These are phyloP conservation scores for Grammothele lineata DNA, from an alignment of 768 basidiomycete species.

Conservation along the genomic window DNA sequence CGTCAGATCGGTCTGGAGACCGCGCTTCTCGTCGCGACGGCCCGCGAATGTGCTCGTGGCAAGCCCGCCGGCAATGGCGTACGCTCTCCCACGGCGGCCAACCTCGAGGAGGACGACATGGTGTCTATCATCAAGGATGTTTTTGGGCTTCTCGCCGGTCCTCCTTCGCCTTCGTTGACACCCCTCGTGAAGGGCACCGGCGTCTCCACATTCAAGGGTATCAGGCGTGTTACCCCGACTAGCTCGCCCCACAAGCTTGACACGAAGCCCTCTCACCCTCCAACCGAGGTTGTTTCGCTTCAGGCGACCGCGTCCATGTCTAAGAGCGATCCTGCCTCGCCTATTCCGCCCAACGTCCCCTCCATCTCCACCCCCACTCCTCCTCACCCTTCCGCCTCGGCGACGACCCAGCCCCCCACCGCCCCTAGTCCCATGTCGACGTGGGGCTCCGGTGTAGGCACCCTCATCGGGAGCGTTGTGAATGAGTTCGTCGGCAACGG, in stretches of 20 bases:
- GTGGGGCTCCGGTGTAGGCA: conserved; percentile 7
- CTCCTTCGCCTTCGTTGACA: conserved; percentile 20
- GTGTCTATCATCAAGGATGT: conserved; percentile 27
- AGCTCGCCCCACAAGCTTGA: conserved; percentile 11
- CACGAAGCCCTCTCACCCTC: background rate
- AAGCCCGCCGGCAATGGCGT: conserved; percentile 28
- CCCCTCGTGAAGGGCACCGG: conserved; percentile 14
- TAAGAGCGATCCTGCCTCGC: conserved; percentile 1
- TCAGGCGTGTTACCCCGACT: conserved; percentile 5
- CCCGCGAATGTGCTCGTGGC: conserved; percentile 43
- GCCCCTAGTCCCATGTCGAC: background rate
- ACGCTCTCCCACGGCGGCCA: conserved; percentile 24
- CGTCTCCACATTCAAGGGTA: conserved; percentile 12
- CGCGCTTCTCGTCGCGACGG: conserved; percentile 44
- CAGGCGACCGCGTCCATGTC: background rate
- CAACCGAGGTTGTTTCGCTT: conserved; percentile 1
- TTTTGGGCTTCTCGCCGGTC: conserved; percentile 26
- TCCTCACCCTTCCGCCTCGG: conserved; percentile 6
- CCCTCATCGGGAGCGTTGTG: conserved; percentile 11
- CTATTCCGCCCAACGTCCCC: conserved; percentile 3
- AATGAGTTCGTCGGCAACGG: conserved; percentile 9
- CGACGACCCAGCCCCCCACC: background rate
- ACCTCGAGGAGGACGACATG: conserved; percentile 25
- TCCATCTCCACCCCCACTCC: conserved; percentile 6
- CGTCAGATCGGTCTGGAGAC: conserved; percentile 54